Conservation (phyloP, 768 basidiomycete species). For the Suillus luteus region DNA sequence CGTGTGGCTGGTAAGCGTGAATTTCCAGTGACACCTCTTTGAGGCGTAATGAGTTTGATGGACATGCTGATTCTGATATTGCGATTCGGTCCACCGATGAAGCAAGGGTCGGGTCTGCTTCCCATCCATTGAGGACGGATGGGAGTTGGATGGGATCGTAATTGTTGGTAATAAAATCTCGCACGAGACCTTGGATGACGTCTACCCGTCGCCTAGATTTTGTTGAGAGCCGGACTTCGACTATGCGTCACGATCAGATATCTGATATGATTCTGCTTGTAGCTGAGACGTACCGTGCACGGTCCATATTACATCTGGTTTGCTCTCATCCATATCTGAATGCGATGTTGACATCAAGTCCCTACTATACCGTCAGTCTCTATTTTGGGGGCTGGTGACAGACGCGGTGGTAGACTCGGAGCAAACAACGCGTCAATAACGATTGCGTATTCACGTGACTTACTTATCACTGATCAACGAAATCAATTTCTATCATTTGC, state of each 20-base stretch:
- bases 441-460: conserved; percentile 36
- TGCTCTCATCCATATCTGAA: not conserved
- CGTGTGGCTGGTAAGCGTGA: conserved; percentile 85
- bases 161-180: conserved; percentile 53
- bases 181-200: conserved; percentile 65
- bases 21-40: conserved; percentile 70
- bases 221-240: conserved; percentile 79
- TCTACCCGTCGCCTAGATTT: conserved; percentile 75
- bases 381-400: not conserved
- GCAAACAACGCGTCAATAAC: conserved; percentile 56
- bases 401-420: conserved; percentile 15
- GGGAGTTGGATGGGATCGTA: conserved; percentile 71
- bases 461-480: conserved; percentile 8
- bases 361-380: not conserved
- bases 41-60: conserved; percentile 53
- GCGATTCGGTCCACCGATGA: conserved; percentile 76
- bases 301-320: conserved; percentile 49
- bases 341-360: conserved; percentile 8
- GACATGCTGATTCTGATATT: conserved; percentile 69
- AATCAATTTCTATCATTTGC: not conserved
- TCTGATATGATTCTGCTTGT: not conserved
- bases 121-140: conserved; percentile 77
- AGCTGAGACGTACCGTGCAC: conserved; percentile 55
- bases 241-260: conserved; percentile 38
- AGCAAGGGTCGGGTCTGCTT: conserved; percentile 67